These are phyloP conservation scores for Cladosporium cucumerinum DNA, from an alignment of 2,329 filamentous ascomycete genomes.

Conservation along the genomic window DNA sequence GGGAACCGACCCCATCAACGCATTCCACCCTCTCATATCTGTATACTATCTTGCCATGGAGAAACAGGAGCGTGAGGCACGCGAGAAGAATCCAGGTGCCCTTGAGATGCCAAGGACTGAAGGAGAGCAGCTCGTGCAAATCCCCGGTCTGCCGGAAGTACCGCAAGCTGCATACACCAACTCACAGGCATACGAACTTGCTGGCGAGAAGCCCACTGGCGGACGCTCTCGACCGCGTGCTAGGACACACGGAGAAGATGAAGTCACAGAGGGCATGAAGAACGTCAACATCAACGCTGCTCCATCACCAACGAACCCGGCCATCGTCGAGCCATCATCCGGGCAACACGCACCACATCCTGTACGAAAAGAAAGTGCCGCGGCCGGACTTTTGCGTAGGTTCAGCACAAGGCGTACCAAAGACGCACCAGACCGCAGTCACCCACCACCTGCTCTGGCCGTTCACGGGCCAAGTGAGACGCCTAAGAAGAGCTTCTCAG, in stretches of 20 bases:
- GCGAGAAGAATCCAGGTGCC: conserved; percentile 58
- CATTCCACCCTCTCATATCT: conserved; percentile 86
- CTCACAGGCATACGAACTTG: conserved; percentile 76
- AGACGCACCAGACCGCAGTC: conserved; percentile 58
- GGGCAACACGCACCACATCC: conserved; percentile 43
- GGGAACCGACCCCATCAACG: conserved; percentile 84
- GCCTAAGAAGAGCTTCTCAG: conserved; percentile 84
- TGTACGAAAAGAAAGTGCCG: conserved; percentile 80
- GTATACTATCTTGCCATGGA: conserved; percentile 96
- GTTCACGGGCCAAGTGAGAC: conserved; percentile 75
- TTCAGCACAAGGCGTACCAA: conserved; percentile 83
- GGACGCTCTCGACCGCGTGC: conserved; percentile 80
- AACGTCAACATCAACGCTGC: conserved; percentile 60
- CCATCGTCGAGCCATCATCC: conserved; percentile 43
- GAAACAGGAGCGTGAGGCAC: conserved; percentile 77
- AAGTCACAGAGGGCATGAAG: conserved; percentile 71
- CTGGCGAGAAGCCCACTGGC: conserved; percentile 81
- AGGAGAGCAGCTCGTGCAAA: conserved; percentile 55
- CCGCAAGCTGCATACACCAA: conserved; percentile 91
- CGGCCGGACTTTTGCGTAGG: conserved; percentile 76
- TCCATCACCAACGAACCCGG: conserved; percentile 37
- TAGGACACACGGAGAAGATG: conserved; percentile 91
- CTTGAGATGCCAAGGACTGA: conserved; percentile 55
- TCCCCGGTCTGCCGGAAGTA: conserved; percentile 68
- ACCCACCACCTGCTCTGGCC: conserved; percentile 71